Percentiles rank a stretch among this genome's conserved stretches.
These are phyloP conservation scores for Phellopilus nigrolimitatus DNA, from an alignment of 1,284 basidiomycete genomes.

Conservation along the genomic window DNA sequence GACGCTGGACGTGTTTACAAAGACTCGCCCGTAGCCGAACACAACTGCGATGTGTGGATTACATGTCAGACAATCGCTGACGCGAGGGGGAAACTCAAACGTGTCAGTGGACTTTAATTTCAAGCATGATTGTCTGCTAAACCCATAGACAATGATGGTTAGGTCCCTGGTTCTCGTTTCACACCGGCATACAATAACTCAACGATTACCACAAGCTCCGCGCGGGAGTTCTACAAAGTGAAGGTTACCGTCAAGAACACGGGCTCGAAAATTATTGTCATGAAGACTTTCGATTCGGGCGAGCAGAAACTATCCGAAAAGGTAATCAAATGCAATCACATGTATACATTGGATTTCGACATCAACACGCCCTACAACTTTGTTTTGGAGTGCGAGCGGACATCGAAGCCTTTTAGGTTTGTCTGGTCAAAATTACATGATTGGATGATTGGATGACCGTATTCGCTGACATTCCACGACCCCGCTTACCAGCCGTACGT, in stretches of 20 bases:
- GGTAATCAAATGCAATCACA: background rate
- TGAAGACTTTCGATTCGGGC: background rate
- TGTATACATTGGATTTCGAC: background rate
- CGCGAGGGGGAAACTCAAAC: background rate
- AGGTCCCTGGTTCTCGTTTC: background rate
- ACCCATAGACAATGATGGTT: background rate
- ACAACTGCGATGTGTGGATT: background rate
- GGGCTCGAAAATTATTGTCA: background rate
- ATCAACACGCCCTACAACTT: background rate
- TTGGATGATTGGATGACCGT: no score
- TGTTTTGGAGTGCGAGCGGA: background rate
- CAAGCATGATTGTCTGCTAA: no score
- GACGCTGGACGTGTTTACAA: slow-evolving; percentile 1
- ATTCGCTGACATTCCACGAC: no score
- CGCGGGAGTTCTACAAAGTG: background rate
- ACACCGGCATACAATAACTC: background rate
- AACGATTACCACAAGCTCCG: background rate
- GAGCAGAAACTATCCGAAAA: background rate
- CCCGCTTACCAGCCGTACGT: no score
- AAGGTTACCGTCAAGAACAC: slow-evolving; percentile 1
- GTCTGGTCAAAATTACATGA: background rate
- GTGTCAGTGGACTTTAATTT: background rate
- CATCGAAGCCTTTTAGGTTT: background rate
- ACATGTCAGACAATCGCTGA: background rate
- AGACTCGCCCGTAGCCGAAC: background rate